These are phyloP conservation scores for Vinca major DNA, from an alignment of 305 asterid species.

Conservation along the genomic window DNA sequence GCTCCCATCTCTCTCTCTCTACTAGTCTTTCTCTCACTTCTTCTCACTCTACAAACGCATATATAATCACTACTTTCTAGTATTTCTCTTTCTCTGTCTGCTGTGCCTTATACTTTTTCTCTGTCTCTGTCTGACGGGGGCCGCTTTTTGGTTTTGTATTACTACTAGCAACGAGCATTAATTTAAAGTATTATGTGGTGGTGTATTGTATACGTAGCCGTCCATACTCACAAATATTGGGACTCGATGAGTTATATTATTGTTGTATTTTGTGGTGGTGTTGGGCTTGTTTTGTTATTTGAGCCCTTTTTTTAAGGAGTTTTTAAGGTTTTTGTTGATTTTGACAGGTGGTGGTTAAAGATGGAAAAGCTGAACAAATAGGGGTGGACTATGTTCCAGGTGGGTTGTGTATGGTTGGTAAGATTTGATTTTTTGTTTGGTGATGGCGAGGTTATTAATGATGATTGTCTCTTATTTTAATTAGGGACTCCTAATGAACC, in stretches of 20 bases:
- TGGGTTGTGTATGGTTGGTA: slow-evolving; percentile 21
- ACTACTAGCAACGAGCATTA: slow-evolving; percentile 19
- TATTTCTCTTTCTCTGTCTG: slow-evolving; percentile 24
- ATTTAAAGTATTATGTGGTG: slow-evolving; percentile 12
- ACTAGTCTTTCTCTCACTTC: slow-evolving; percentile 7
- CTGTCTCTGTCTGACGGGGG: slow-evolving; percentile 39
- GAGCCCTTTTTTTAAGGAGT: slow-evolving; percentile 14
- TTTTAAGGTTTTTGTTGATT: slow-evolving; percentile 31
- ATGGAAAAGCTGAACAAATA: slow-evolving; percentile 37
- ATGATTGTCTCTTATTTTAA: slow-evolving; percentile 15
- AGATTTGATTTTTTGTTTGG: slow-evolving; percentile 3
- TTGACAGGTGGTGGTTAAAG: slow-evolving; percentile 65
- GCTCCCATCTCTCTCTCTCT: slow-evolving; percentile 46
- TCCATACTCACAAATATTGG: too few species aligned
- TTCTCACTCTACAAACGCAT: slow-evolving; percentile 18
- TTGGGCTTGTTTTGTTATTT: slow-evolving; percentile 18
- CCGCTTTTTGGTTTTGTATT: slow-evolving; percentile 37
- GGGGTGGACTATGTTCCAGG: slow-evolving; percentile 61
- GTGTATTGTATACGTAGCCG: too few species aligned
- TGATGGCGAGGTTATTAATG: slow-evolving; percentile 11
- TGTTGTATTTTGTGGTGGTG: too few species aligned
- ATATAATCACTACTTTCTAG: slow-evolving; percentile 2
- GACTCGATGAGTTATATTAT: too few species aligned
- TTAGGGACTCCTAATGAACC: slow-evolving; percentile 59
- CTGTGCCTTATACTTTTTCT: slow-evolving; percentile 19